A percentile compares a stretch with the other conserved stretches of the same genome.
Conservation (phyloP, 2,329 filamentous ascomycete species). For the Penicillium sp. region DNA sequence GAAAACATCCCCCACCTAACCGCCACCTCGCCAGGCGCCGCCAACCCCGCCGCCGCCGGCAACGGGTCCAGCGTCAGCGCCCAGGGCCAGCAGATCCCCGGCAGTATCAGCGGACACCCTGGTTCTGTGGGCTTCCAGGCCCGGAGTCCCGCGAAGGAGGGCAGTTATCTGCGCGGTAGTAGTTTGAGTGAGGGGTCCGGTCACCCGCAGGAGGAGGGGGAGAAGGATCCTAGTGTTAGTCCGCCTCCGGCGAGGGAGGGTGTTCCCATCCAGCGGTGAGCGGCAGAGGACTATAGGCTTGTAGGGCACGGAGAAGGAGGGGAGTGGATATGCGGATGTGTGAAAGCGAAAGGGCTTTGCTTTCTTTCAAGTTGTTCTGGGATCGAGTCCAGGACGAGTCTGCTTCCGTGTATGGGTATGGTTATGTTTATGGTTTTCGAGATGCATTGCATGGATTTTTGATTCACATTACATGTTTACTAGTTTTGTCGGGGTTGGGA, state of each 20-base stretch:
- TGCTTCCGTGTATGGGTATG: not conserved
- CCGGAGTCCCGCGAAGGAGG: constrained; percentile 87
- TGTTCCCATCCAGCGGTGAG: constrained; percentile 69
- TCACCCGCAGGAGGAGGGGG: constrained; percentile 50
- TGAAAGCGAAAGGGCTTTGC: too few relatives aligned
- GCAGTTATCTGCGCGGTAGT: constrained; percentile 80
- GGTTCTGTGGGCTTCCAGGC: constrained; percentile 55
- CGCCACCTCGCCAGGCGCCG: constrained; percentile 59
- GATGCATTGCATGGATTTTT: constrained; percentile 18
- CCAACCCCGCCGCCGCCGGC: constrained; percentile 36
- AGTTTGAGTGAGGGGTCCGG: constrained; percentile 60
- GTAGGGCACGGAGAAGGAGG: constrained; percentile 2
- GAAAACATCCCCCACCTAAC: constrained; percentile 93
- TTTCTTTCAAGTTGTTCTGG: too few relatives aligned
- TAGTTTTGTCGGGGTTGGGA: too few relatives aligned
- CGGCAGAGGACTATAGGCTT: too few relatives aligned
- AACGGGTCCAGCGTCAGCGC: constrained; percentile 46
- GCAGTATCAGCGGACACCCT: constrained; percentile 24
- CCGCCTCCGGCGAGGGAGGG: constrained; percentile 54
- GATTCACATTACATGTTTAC: too few relatives aligned
- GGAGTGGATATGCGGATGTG: not conserved
- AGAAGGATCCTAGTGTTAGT: constrained; percentile 50
- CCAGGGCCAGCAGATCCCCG: constrained; percentile 8
- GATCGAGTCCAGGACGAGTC: too few relatives aligned
- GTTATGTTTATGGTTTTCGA: not conserved